Evolutionary conservation across 441 rosid species (phyloP).

Genomic region (Raphanus hybrid): DNA sequence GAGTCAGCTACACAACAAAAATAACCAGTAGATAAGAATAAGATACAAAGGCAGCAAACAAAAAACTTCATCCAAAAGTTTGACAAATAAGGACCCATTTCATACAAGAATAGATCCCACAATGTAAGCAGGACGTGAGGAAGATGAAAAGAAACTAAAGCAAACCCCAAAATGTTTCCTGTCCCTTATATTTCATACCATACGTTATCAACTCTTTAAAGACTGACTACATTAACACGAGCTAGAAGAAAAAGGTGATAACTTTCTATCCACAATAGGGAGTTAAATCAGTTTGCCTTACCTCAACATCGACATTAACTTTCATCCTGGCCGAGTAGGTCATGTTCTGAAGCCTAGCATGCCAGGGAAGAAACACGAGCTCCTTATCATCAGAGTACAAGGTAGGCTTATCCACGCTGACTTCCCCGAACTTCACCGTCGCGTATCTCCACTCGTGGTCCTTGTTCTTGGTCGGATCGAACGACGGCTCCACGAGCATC

Average conservation of each 20-base stretch:
- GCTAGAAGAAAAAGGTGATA: neutral
- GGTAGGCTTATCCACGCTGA: constrained; percentile 63
- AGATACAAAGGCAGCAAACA: constrained; percentile 29
- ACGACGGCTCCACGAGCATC: constrained; percentile 64
- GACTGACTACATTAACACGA: neutral
- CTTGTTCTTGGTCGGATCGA: constrained; percentile 73
- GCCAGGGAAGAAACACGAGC: constrained; percentile 67
- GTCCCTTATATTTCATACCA: too few relatives aligned
- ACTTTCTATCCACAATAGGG: neutral
- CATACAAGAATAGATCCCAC: neutral
- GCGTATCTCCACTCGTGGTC: constrained; percentile 67
- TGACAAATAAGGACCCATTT: neutral
- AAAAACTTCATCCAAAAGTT: constrained; percentile 16
- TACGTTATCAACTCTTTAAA: too few relatives aligned
- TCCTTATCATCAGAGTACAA: constrained; percentile 52
- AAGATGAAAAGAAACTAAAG: too few relatives aligned
- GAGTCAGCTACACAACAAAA: constrained; percentile 19
- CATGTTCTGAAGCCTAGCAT: constrained; percentile 92
- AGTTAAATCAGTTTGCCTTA: constrained; percentile 39
- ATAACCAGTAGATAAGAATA: neutral
- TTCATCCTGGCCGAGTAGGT: constrained; percentile 76
- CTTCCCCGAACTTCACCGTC: constrained; percentile 63
- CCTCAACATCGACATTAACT: constrained; percentile 71
- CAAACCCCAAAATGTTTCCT: too few relatives aligned
- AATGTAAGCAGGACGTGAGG: neutral